Evolutionary conservation across 2,329 filamentous ascomycete species (phyloP).

Genomic region (Cladosporium colombiae): DNA sequence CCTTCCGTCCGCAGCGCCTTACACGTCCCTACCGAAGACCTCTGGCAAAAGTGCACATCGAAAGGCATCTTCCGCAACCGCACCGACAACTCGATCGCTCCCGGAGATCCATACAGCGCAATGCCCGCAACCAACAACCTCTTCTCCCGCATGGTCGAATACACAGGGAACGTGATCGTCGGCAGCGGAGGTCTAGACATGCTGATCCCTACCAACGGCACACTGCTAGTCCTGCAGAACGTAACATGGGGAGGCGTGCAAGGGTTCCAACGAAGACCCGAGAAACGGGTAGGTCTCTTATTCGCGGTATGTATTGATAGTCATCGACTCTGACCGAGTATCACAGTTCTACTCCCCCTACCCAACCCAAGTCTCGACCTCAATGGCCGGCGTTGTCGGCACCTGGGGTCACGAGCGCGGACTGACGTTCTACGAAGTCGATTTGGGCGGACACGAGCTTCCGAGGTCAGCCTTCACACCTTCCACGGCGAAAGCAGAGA

Average conservation of each 20-base stretch:
- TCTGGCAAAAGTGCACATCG: conserved; percentile 15
- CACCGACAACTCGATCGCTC: conserved; percentile 24
- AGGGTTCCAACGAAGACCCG: conserved; percentile 49
- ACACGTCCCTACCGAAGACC: conserved; percentile 12
- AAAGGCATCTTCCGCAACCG: conserved; percentile 26
- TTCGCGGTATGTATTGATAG: not conserved
- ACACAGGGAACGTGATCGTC: conserved; percentile 54
- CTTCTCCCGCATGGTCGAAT: conserved; percentile 52
- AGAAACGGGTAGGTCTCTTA: conserved; percentile 25
- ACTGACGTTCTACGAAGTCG: conserved; percentile 47
- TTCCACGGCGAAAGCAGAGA: too few relatives aligned
- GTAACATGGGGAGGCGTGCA: conserved; percentile 55
- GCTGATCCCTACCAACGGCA: conserved; percentile 53
- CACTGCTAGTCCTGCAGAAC: conserved; percentile 55
- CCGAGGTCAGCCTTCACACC: conserved; percentile 29
- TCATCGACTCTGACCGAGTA: not conserved
- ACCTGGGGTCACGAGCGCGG: conserved; percentile 46
- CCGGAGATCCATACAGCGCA: conserved; percentile 36
- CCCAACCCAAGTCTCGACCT: conserved; percentile 40
- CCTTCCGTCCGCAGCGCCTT: conserved; percentile 19
- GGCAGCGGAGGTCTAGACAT: conserved; percentile 52
- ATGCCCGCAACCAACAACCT: conserved; percentile 42
- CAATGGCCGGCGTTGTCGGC: conserved; percentile 46
- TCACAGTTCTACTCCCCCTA: conserved; percentile 45
- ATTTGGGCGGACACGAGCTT: conserved; percentile 45